These are phyloP conservation scores for Hymenochaete sp. DNA, from an alignment of 1,284 basidiomycete species.

Conservation along the genomic window DNA sequence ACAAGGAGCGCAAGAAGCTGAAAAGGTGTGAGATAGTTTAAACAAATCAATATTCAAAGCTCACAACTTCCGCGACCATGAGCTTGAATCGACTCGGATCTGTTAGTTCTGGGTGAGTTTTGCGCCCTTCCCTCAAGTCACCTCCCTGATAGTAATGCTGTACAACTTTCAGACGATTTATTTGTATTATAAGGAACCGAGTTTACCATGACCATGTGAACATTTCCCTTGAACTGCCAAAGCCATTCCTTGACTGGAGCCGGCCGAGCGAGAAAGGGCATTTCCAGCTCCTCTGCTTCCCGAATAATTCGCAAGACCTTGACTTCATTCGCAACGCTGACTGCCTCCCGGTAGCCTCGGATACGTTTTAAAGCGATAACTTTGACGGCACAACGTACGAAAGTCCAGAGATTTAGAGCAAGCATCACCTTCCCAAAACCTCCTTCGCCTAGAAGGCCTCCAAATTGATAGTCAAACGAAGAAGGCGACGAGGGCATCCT, in stretches of 20 bases:
- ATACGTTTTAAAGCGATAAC: slow-evolving; percentile 11
- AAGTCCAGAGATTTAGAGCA: slow-evolving; percentile 4
- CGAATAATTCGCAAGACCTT: slow-evolving; percentile 9
- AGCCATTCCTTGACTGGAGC: slow-evolving; percentile 9
- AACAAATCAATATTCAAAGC: background rate
- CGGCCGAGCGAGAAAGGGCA: slow-evolving; percentile 11
- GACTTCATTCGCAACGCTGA: slow-evolving; percentile 9
- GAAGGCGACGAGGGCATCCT: background rate
- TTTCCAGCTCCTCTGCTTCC: background rate
- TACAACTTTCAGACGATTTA: background rate
- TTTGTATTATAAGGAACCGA: background rate
- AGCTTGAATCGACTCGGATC: slow-evolving; percentile 10
- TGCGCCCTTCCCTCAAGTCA: slow-evolving; percentile 6
- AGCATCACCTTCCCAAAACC: slow-evolving; percentile 14
- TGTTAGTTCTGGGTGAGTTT: slow-evolving; percentile 5
- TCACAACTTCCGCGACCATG: slow-evolving; percentile 15
- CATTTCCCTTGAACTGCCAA: slow-evolving; percentile 13
- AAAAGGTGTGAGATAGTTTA: background rate
- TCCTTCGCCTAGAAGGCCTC: slow-evolving; percentile 11
- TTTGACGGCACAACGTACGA: slow-evolving; percentile 7
- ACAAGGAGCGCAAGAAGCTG: slow-evolving; percentile 10
- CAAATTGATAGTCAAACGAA: slow-evolving; percentile 14
- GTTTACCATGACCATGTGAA: slow-evolving; percentile 12
- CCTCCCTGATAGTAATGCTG: slow-evolving; percentile 14
- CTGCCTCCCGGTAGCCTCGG: slow-evolving; percentile 8